Conservation (phyloP, 2,329 filamentous ascomycete genomes). For the Zymoseptoria crescenta region DNA sequence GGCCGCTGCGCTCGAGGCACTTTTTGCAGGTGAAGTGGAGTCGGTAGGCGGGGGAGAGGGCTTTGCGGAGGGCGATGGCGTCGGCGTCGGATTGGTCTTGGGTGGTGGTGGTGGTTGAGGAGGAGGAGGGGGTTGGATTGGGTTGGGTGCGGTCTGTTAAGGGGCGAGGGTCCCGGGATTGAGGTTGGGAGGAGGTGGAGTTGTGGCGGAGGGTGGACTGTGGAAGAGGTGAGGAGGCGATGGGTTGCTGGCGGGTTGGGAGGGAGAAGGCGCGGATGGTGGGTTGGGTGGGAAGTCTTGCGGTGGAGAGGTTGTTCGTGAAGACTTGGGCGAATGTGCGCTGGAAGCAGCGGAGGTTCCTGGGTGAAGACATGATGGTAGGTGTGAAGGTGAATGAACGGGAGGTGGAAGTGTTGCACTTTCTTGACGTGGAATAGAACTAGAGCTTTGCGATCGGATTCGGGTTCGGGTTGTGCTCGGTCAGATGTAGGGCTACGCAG, state of each 20-base stretch:
- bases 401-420: neutral
- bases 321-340: slow-evolving; percentile 27
- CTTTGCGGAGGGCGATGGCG: slow-evolving; percentile 35
- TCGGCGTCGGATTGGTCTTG: slow-evolving; percentile 21
- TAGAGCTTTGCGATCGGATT: neutral
- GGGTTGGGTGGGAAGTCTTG: slow-evolving; percentile 4
- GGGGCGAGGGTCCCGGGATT: slow-evolving; percentile 14
- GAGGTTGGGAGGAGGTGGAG: slow-evolving; percentile 1
- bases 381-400: neutral
- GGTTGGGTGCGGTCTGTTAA: slow-evolving; percentile 23
- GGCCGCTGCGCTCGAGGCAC: slow-evolving; percentile 70
- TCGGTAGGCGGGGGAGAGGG: slow-evolving; percentile 62
- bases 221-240: neutral
- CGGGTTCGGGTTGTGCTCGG: no score
- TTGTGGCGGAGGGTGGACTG: slow-evolving; percentile 3
- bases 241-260: slow-evolving; percentile 5
- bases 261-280: slow-evolving; percentile 11
- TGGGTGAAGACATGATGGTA: slow-evolving; percentile 6
- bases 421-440: neutral
- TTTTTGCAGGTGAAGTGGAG: slow-evolving; percentile 83
- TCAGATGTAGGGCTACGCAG: no score
- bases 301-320: slow-evolving; percentile 21
- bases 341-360: slow-evolving; percentile 30
- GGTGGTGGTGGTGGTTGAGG: slow-evolving; percentile 7
- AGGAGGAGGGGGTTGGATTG: neutral